Conservation (phyloP, 2,329 filamentous ascomycete genomes). For the Metarhizium guizhouense region DNA sequence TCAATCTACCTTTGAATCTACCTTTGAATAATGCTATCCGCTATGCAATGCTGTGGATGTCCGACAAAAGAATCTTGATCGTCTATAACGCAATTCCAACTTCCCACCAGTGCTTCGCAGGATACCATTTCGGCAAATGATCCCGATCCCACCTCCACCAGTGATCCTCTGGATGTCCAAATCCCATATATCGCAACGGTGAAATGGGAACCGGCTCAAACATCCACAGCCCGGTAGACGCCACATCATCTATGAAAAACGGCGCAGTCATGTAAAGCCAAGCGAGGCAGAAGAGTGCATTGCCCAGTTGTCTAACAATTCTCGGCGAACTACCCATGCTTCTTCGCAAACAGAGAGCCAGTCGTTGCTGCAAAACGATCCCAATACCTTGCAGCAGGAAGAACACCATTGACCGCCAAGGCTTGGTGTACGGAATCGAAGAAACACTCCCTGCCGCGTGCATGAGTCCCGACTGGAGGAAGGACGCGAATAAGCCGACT, state of each 20-base stretch:
- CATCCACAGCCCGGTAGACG: slow-evolving; percentile 65
- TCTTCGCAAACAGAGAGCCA: slow-evolving; percentile 24
- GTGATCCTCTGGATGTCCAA: slow-evolving; percentile 49
- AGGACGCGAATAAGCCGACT: slow-evolving; percentile 32
- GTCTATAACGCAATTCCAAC: slow-evolving; percentile 23
- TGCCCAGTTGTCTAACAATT: slow-evolving; percentile 40
- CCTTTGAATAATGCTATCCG: background rate
- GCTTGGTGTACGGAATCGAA: slow-evolving; percentile 41
- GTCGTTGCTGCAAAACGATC: slow-evolving; percentile 46
- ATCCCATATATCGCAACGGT: slow-evolving; percentile 53
- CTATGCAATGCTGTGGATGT: background rate
- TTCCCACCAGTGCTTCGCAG: slow-evolving; percentile 54
- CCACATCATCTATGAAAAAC: slow-evolving; percentile 68
- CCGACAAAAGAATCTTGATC: background rate
- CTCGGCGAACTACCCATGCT: slow-evolving; percentile 31
- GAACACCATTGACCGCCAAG: slow-evolving; percentile 54
- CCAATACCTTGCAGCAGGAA: slow-evolving; percentile 64
- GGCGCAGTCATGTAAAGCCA: slow-evolving; percentile 64
- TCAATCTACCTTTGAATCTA: background rate
- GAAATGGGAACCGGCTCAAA: slow-evolving; percentile 77
- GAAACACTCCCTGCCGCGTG: slow-evolving; percentile 65
- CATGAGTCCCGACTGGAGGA: slow-evolving; percentile 56
- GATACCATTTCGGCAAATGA: slow-evolving; percentile 46
- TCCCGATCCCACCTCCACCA: slow-evolving; percentile 59
- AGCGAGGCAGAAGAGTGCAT: slow-evolving; percentile 49